Conservation (phyloP, 495 filamentous ascomycete species). For the Talaromyces liani region DNA sequence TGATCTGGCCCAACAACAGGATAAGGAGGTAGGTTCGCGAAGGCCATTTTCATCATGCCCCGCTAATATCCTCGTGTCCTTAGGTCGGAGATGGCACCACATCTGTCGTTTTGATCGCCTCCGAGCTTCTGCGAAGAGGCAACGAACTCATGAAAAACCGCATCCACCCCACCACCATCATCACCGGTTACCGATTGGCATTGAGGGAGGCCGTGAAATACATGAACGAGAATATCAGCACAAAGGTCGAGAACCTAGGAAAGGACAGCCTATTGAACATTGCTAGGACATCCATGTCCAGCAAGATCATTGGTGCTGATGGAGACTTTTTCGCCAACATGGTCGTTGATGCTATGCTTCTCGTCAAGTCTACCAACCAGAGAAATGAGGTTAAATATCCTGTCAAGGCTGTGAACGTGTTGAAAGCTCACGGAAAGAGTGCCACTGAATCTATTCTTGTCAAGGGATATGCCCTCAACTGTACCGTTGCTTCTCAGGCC, state of each 20-base stretch:
- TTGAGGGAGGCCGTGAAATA: slow-evolving; percentile 96
- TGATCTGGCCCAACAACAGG: slow-evolving; percentile 95
- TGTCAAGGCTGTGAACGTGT: slow-evolving; percentile 96
- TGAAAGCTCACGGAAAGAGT: slow-evolving; percentile 97
- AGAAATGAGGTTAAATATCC: slow-evolving; percentile 90
- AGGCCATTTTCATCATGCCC: background rate
- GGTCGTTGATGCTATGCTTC: slow-evolving; percentile 92
- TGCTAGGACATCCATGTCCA: slow-evolving; percentile 98
- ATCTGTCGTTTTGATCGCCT: slow-evolving; percentile 93
- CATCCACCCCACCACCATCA: slow-evolving; percentile 99
- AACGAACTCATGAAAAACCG: slow-evolving; percentile 99
- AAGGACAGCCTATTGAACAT: slow-evolving; percentile 88
- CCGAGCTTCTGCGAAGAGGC: slow-evolving; percentile 85
- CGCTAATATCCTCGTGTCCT: slow-evolving; percentile 13
- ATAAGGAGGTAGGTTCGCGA: slow-evolving; percentile 65
- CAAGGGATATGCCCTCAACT: slow-evolving; percentile 96
- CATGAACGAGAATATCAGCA: slow-evolving; percentile 96
- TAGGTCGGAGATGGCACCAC: slow-evolving; percentile 95
- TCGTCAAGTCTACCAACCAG: slow-evolving; percentile 89
- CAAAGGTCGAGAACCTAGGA: slow-evolving; percentile 85
- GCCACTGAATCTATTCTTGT: slow-evolving; percentile 82
- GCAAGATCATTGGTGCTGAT: slow-evolving; percentile 95
- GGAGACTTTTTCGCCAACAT: slow-evolving; percentile 96
- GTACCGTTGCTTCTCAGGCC: slow-evolving; percentile 95
- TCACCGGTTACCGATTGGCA: slow-evolving; percentile 93